phyloP scores from a whole-genome alignment of 441 rosid species.

The Arabidopsis hybrid region DNA sequence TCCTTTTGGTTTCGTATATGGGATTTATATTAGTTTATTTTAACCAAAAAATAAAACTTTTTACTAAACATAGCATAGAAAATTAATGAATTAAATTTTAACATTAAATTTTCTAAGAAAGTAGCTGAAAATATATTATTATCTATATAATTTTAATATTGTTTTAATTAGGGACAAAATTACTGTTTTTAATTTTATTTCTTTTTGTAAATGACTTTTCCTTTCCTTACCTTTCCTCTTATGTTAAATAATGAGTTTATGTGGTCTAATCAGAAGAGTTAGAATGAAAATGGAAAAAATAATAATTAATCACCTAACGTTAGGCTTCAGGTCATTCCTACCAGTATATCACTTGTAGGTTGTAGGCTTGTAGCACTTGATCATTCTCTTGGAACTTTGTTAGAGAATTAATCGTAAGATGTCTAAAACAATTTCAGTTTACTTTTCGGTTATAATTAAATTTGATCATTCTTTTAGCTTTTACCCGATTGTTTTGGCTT shows the following conservation, averaged over 20 bases:
- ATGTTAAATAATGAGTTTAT: background rate
- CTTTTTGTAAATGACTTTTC: too few relatives aligned
- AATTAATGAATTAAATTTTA: background rate
- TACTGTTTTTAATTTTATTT: too few relatives aligned
- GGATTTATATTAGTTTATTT: background rate
- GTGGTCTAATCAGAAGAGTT: background rate
- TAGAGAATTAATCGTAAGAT: background rate
- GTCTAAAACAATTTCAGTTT: background rate
- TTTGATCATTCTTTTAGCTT: too few relatives aligned
- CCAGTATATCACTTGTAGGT: background rate
- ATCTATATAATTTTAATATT: too few relatives aligned
- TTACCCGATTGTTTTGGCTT: too few relatives aligned
- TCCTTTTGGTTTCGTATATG: background rate
- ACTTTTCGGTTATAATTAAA: background rate
- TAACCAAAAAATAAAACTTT: background rate
- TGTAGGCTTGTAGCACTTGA: background rate
- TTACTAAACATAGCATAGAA: background rate
- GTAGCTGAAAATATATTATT: too few relatives aligned
- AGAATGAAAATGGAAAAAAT: background rate
- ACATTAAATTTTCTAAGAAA: too few relatives aligned
- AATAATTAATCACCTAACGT: background rate
- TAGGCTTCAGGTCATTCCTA: slow-evolving; percentile 1
- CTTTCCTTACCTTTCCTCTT: too few relatives aligned
- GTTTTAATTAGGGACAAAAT: too few relatives aligned
- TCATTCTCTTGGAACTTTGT: background rate